Evolutionary conservation across 2,329 filamentous ascomycete genomes (phyloP).

Genomic region (Fusarium sp.): DNA sequence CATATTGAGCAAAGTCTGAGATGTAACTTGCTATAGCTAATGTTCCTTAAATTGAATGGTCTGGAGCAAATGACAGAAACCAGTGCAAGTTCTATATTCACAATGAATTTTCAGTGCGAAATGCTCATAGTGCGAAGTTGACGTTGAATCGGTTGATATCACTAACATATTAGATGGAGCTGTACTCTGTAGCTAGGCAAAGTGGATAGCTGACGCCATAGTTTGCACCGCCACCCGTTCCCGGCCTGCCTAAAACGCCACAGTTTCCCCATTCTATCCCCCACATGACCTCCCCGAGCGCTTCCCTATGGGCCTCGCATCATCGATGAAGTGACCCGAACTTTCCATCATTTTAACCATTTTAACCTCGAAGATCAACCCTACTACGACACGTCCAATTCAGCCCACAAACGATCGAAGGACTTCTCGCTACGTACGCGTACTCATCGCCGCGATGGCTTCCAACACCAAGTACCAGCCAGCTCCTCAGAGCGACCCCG

Average conservation of each 20-base stretch:
- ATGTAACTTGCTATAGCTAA: not conserved
- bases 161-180: not conserved
- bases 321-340: slow-evolving; percentile 30
- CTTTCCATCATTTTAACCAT: slow-evolving; percentile 21
- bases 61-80: not conserved
- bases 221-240: slow-evolving; percentile 23
- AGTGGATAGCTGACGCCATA: slow-evolving; percentile 30
- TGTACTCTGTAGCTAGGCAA: too few relatives aligned
- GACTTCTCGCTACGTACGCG: not conserved
- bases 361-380: slow-evolving; percentile 9
- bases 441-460: slow-evolving; percentile 61
- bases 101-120: not conserved
- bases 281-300: slow-evolving; percentile 37
- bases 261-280: slow-evolving; percentile 4
- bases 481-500: slow-evolving; percentile 85
- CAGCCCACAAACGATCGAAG: not conserved
- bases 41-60: not conserved
- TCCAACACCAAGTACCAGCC: slow-evolving; percentile 82
- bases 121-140: not conserved
- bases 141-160: not conserved
- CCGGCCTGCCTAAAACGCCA: slow-evolving; percentile 34
- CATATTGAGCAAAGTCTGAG: not conserved
- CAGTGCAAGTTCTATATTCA: not conserved
- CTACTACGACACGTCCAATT: not conserved
- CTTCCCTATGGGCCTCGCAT: slow-evolving; percentile 30